Conservation (phyloP, 78 protist genomes). For the Chrysochromulina parva region DNA sequence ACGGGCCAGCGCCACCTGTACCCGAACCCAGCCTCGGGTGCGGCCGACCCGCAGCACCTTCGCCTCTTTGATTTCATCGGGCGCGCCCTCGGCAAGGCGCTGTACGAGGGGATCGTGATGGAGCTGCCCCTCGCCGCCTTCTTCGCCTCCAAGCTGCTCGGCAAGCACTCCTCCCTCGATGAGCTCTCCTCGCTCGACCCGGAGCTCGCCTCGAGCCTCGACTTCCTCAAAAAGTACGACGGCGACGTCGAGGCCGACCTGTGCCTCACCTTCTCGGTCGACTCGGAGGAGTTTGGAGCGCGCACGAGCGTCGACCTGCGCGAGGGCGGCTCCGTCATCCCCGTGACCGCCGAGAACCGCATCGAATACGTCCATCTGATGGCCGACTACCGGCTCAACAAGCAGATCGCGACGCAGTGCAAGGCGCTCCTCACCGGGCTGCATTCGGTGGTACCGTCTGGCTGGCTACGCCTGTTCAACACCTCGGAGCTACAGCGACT, state of each 20-base stretch:
- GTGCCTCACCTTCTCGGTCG: neutral
- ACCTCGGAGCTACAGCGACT: neutral
- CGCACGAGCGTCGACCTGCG: neutral
- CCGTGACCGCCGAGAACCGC: neutral
- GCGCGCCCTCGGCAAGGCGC: conserved; percentile 32
- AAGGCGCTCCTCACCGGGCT: conserved; percentile 11
- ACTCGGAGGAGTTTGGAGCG: neutral
- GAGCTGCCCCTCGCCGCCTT: conserved; percentile 20
- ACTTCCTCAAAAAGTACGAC: neutral
- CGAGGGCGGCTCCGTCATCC: neutral
- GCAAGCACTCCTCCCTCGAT: neutral
- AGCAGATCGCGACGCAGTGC: conserved; percentile 9
- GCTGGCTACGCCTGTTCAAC: conserved; percentile 6
- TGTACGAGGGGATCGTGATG: conserved; percentile 24
- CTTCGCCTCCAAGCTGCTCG: neutral
- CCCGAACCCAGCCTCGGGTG: neutral
- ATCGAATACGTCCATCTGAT: conserved; percentile 24
- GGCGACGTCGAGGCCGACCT: conserved; percentile 30
- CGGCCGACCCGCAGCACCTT: neutral
- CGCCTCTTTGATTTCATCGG: neutral
- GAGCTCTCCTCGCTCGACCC: conserved; percentile 21
- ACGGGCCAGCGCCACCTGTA: neutral
- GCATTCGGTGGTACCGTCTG: neutral
- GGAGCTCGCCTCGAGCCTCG: neutral
- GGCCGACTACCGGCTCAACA: conserved; percentile 34